Base-by-base conservation (phyloP, 1,284 basidiomycete genomes). In the Stygiomarasmius scandens region DNA sequence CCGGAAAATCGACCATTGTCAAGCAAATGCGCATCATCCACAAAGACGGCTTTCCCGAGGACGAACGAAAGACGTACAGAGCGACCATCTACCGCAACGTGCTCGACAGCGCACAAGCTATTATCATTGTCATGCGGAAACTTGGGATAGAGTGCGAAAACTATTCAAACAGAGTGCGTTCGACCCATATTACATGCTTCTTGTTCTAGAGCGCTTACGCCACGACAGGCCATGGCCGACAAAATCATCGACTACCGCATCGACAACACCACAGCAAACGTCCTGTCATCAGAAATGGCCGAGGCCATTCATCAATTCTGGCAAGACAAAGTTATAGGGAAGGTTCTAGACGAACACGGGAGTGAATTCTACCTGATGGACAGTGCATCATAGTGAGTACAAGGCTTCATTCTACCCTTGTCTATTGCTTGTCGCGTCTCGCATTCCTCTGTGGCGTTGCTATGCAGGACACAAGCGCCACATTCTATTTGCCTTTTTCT, bases 1-100 rank as follows among this genome's bases (percentile, higher is more conserved):
- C 93, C 0, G 96, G 96, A 32, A 98, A 98, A 77, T 92, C 88
- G 4, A 98, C 96, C 0, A 95, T 98, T 63, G 95, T 98, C 49
- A 98, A 98, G 75, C 96, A 98, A 76, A 98, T 98, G 96, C 98
- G 97, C 82, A 98, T 98, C 63, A 96, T 98, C 60, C 94, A 98
- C 73, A 94, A 98, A 73, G 90, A 92, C 66, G 96, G 96, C 8
- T 98, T 95, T 76, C 86, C 87, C 0, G 74, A 75, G 22, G 84
- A 93, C 1, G 96, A 98, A 73, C 83, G 96, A 41, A 76, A 90
- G 60, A 80, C 86, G 2, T 97, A 87, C 75, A 82, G 91, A 38
- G 83, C 89, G 1, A 89, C 90, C 19, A 88, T 98, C 49, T 93
- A 95, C 82, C 74, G 92, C 80, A 90, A 90, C 70, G 85, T 95